Conservation (phyloP, 2,329 filamentous ascomycete genomes). For the Beauveria medogensis region DNA sequence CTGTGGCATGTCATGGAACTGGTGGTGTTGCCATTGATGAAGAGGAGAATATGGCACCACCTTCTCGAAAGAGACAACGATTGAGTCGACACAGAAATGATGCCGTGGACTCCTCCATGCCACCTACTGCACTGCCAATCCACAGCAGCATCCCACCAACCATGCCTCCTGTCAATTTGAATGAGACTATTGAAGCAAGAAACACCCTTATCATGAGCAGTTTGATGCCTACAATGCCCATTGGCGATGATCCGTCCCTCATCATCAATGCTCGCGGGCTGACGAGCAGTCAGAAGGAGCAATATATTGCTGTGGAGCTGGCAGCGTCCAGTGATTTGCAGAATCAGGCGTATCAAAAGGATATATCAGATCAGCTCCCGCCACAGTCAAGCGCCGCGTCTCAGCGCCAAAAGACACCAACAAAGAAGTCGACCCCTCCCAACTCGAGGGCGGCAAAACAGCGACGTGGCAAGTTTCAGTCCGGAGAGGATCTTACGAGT, state of each 20-base stretch:
- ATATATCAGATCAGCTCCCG: not conserved
- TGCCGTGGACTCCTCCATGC: not conserved
- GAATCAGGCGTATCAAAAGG: not conserved
- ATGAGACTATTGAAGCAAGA: not conserved
- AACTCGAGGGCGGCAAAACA: not conserved
- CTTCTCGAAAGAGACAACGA: not conserved
- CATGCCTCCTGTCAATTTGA: conserved; percentile 1
- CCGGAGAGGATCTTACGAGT: not conserved
- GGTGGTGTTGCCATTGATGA: not conserved
- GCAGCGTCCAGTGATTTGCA: conserved; percentile 14
- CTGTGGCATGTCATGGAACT: not conserved
- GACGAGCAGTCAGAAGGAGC: conserved; percentile 29
- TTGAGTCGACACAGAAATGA: not conserved
- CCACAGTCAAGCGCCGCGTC: not conserved
- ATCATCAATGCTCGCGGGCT: conserved; percentile 26
- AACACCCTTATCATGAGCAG: not conserved
- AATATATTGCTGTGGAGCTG: conserved; percentile 24
- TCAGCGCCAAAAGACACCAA: not conserved
- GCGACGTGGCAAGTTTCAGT: not conserved
- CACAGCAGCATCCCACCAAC: conserved; percentile 21
- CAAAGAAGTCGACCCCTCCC: not conserved
- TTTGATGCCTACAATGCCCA: conserved; percentile 14
- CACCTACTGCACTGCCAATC: not conserved
- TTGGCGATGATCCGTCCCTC: conserved; percentile 22
- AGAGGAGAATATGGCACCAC: not conserved